Evolutionary conservation across 2,329 filamentous ascomycete species (phyloP).

Genomic region (Phaeosphaeriaceae sp.): DNA sequence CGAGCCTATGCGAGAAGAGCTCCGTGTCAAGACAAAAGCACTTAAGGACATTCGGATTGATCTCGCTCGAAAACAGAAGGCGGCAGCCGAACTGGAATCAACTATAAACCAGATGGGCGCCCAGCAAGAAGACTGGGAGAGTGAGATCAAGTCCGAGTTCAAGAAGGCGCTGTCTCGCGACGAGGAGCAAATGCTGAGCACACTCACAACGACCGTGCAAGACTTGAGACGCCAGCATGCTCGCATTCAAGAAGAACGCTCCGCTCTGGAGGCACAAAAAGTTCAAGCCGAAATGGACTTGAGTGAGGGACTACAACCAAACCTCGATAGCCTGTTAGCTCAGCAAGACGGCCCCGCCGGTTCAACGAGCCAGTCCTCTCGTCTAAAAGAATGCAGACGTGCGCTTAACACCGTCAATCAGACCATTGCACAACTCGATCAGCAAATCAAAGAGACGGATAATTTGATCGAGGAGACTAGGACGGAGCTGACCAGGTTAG

Average conservation of each 20-base stretch:
- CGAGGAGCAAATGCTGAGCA: constrained; percentile 84
- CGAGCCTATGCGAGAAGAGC: constrained; percentile 77
- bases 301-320: constrained; percentile 85
- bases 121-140: constrained; percentile 77
- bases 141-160: constrained; percentile 84
- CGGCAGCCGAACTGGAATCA: constrained; percentile 73
- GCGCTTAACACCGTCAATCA: constrained; percentile 82
- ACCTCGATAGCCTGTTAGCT: constrained; percentile 76
- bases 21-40: constrained; percentile 76
- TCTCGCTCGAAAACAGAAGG: constrained; percentile 73
- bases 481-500: constrained; percentile 63
- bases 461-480: constrained; percentile 68
- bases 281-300: constrained; percentile 85
- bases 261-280: constrained; percentile 81
- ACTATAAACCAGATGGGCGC: constrained; percentile 65
- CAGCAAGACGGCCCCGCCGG: constrained; percentile 58
- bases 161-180: constrained; percentile 83
- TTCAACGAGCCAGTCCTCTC: constrained; percentile 60
- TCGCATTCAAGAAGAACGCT: constrained; percentile 73
- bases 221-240: constrained; percentile 79
- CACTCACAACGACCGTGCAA: constrained; percentile 72
- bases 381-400: constrained; percentile 77
- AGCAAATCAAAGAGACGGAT: constrained; percentile 77
- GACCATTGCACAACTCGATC: constrained; percentile 69
- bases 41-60: constrained; percentile 76